A percentile compares a stretch with the other conserved stretches of the same genome.
Conservation (phyloP, 768 basidiomycete genomes). For the Macrolepiota albuminosa region DNA sequence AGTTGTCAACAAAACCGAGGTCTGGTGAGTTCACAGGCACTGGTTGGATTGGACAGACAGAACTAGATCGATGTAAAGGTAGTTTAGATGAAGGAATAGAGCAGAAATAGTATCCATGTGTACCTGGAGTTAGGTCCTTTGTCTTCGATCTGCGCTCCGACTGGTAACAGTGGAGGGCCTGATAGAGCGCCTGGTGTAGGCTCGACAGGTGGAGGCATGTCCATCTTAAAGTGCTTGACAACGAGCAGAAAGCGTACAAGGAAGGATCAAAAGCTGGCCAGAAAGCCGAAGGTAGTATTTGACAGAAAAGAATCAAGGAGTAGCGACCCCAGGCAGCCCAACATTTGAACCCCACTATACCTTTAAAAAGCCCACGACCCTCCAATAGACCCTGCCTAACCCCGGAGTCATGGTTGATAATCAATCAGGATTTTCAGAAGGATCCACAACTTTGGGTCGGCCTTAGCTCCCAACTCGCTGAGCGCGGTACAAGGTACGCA, state of each 20-base stretch:
- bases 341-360: not conserved
- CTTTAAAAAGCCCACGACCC: not conserved
- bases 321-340: not conserved
- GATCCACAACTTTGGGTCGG: not conserved
- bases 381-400: not conserved
- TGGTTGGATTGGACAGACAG: not conserved
- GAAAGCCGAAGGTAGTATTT: not conserved
- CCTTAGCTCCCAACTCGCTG: not conserved
- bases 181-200: not conserved
- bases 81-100: not conserved
- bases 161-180: not conserved
- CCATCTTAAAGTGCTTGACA: not conserved
- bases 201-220: not conserved
- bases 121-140: not conserved
- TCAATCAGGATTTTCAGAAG: not conserved
- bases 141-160: not conserved
- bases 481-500: too few relatives aligned
- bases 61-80: not conserved
- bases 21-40: too few relatives aligned
- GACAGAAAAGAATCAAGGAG: not conserved
- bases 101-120: not conserved
- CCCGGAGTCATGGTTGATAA: not conserved
- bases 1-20: not conserved
- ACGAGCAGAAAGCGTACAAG: not conserved
- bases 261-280: not conserved